A percentile compares a stretch with the other conserved stretches of the same genome.
phyloP scores from a whole-genome alignment of 345 rosid genomes.

The Eucalyptus virginea region DNA sequence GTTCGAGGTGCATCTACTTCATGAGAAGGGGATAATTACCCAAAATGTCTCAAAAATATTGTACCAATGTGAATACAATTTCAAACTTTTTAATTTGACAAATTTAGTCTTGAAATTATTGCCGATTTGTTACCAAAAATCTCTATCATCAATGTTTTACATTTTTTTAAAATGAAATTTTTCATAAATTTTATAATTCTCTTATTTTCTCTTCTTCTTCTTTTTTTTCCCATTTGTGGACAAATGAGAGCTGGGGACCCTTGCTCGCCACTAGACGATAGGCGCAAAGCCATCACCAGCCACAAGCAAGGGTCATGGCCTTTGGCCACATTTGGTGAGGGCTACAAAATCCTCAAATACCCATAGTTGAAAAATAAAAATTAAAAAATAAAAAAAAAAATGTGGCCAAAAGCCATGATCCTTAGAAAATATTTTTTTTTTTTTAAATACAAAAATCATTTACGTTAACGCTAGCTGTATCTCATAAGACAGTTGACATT shows the following conservation, averaged over 20 bases:
- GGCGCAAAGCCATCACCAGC: neutral
- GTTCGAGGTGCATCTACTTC: neutral
- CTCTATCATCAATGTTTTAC: neutral
- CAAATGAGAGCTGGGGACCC: neutral
- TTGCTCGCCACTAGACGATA: rapidly evolving
- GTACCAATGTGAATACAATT: neutral
- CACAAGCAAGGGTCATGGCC: neutral
- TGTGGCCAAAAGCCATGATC: too few species aligned
- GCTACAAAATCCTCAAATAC: neutral
- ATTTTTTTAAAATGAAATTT: too few species aligned
- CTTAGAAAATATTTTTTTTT: too few species aligned
- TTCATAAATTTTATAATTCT: too few species aligned
- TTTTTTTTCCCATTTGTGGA: neutral
- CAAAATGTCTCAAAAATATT: neutral
- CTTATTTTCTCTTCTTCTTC: too few species aligned
- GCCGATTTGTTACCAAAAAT: too few species aligned
- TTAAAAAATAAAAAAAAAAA: too few species aligned
- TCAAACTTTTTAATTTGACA: too few species aligned
- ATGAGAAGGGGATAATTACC: neutral
- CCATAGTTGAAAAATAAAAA: neutral
- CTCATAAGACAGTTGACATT: too few species aligned
- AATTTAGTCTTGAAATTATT: too few species aligned
- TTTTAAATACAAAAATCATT: too few species aligned
- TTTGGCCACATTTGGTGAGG: neutral
- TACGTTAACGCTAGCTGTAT: rapidly evolving